A percentile compares a stretch with the other conserved stretches of the same genome.
phyloP scores from a whole-genome alignment of 1,139 yeast species.

The Kurtzmaniella quercitrusa region DNA sequence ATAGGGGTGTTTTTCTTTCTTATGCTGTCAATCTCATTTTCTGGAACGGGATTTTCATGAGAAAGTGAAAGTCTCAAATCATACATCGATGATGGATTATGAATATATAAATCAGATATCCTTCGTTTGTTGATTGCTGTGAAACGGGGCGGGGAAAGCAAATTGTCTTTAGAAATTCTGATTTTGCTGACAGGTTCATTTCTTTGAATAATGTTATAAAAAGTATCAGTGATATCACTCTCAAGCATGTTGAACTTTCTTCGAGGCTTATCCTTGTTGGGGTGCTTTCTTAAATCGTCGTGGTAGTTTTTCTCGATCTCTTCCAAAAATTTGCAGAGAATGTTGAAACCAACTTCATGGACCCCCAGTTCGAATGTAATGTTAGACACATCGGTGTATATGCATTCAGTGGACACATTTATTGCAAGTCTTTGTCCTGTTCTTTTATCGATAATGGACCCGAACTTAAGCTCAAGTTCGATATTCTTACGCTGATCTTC shows the following conservation, averaged over 20 bases:
- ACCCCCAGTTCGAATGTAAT: constrained; percentile 69
- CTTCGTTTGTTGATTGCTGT: constrained; percentile 71
- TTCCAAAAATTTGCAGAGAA: constrained; percentile 52
- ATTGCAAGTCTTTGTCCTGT: constrained; percentile 62
- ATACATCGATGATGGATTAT: constrained; percentile 71
- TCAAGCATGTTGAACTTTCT: constrained; percentile 39
- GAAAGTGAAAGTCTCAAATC: constrained; percentile 76
- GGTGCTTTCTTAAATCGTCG: constrained; percentile 27
- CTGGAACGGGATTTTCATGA: constrained; percentile 66
- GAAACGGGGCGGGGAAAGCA: constrained; percentile 57
- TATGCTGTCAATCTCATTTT: constrained; percentile 44
- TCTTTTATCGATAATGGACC: constrained; percentile 64
- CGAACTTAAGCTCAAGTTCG: constrained; percentile 82
- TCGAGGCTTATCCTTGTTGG: constrained; percentile 25
- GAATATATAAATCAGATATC: constrained; percentile 64
- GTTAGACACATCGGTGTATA: constrained; percentile 53
- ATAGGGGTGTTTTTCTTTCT: constrained; percentile 40
- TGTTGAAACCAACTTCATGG: constrained; percentile 62
- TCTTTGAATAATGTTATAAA: constrained; percentile 33
- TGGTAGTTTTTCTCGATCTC: constrained; percentile 48
- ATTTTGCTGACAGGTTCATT: constrained; percentile 56
- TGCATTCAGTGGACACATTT: constrained; percentile 74
- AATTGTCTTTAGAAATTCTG: constrained; percentile 60
- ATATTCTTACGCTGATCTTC: constrained; percentile 56
- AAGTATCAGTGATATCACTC: constrained; percentile 39